These are phyloP conservation scores for Phyllosticta ampelicida DNA, from an alignment of 2,329 filamentous ascomycete genomes.

Conservation along the genomic window DNA sequence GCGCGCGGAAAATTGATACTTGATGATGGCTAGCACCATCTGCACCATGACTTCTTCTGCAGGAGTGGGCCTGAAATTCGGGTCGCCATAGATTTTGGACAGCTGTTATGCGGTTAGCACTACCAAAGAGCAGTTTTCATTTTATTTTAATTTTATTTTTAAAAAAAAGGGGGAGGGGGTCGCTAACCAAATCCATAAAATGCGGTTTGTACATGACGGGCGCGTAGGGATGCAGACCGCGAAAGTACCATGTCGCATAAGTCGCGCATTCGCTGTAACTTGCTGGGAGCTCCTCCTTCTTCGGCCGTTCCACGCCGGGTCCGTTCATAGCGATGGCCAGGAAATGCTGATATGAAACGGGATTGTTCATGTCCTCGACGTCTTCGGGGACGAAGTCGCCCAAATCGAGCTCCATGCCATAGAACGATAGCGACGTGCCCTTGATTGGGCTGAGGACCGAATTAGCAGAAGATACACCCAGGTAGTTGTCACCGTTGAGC, in stretches of 20 bases:
- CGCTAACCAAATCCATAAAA: slow-evolving; percentile 55
- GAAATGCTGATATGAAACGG: slow-evolving; percentile 61
- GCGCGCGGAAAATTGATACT: slow-evolving; percentile 64
- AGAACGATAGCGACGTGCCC: slow-evolving; percentile 64
- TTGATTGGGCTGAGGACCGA: slow-evolving; percentile 61
- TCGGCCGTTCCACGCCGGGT: background rate
- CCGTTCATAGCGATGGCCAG: slow-evolving; percentile 51
- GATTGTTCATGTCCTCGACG: slow-evolving; percentile 45
- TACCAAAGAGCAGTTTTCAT: background rate
- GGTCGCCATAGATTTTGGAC: slow-evolving; percentile 57
- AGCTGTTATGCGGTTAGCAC: slow-evolving; percentile 6
- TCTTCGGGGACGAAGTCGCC: slow-evolving; percentile 59
- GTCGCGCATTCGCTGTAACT: slow-evolving; percentile 10
- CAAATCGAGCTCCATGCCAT: slow-evolving; percentile 71
- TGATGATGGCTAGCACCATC: slow-evolving; percentile 69
- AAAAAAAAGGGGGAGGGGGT: background rate
- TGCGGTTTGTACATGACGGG: slow-evolving; percentile 69
- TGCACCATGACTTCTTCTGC: slow-evolving; percentile 62
- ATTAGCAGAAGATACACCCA: slow-evolving; percentile 54
- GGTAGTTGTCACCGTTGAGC: slow-evolving; percentile 49
- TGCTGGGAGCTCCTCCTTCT: slow-evolving; percentile 8
- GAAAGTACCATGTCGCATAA: slow-evolving; percentile 69
- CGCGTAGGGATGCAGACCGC: slow-evolving; percentile 58
- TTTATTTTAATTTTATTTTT: no score
- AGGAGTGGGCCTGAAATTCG: slow-evolving; percentile 48